These are phyloP conservation scores for Xanthoceras sorbifolium DNA, from an alignment of 345 rosid species.

Conservation along the genomic window DNA sequence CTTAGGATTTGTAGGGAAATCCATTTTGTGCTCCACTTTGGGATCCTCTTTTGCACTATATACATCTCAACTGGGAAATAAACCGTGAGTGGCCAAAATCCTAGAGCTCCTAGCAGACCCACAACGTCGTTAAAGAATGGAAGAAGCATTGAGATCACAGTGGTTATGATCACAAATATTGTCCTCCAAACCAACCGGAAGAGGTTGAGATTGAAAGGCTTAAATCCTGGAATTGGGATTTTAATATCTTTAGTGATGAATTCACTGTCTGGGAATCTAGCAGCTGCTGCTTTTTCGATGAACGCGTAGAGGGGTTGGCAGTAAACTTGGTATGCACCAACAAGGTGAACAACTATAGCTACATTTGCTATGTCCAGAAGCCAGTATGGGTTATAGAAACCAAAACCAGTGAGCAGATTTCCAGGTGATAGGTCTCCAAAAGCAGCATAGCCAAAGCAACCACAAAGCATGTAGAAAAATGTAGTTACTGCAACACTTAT, in stretches of 20 bases:
- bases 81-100: conserved; percentile 92
- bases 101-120: conserved; percentile 85
- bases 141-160: conserved; percentile 77
- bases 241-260: conserved; percentile 60
- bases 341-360: conserved; percentile 78
- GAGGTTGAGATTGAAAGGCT: conserved; percentile 55
- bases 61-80: conserved; percentile 95
- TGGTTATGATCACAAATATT: conserved; percentile 64
- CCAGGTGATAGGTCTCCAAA: conserved; percentile 84
- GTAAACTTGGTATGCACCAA: conserved; percentile 91
- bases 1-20: conserved; percentile 68
- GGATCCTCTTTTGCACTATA: conserved; percentile 62
- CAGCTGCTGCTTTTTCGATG: conserved; percentile 57
- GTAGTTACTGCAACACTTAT: conserved; percentile 76
- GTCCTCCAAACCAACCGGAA: conserved; percentile 90
- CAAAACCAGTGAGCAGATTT: conserved; percentile 79
- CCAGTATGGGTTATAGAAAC: conserved; percentile 84
- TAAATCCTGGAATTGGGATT: conserved; percentile 48
- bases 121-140: conserved; percentile 88
- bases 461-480: conserved; percentile 86
- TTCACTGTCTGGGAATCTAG: conserved; percentile 54
- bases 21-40: conserved; percentile 84
- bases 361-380: conserved; percentile 84
- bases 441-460: conserved; percentile 86
- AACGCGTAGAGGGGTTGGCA: conserved; percentile 89